Base-by-base conservation (phyloP, 2,329 filamentous ascomycete genomes). In the Claviceps maximensis region DNA sequence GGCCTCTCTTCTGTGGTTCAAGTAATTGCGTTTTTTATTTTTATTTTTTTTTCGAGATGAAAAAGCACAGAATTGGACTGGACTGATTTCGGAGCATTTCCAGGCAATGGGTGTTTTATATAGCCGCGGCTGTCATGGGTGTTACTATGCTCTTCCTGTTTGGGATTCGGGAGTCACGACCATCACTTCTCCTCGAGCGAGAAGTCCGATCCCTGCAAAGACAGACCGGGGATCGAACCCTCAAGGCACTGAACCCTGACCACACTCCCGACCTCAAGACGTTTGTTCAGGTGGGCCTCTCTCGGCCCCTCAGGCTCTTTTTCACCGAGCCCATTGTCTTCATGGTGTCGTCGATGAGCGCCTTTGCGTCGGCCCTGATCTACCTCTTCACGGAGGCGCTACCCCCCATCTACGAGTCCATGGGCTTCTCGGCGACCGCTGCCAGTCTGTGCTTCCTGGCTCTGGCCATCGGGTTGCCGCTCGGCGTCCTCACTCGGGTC, bases 311-410 rank as follows among this genome's bases (percentile, higher is more conserved):
- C 23, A 17, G 19, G 36, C 47, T 49, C 19, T 49, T 49, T 36
- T 49, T 49, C 47, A 49, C 47, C 23, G 47, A 49, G 36, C 47
- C 47, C 21, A 49, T 49, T 19, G 47, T 49, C 36, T 49, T 49
- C 33, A 41, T 49, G 47, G 47, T 49, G 3, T 10, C 47, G 23
- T 12, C 36, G 12, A 49, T 49, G 17, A 49, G 47, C 47, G 47
- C 47, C 8, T 49, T 49, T 15, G 47, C 47, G 5, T 27, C 47
- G 3, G 47, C 33, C 23, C 21, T 49, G 8, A 29, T 49, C 4
- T 49, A 49, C 33, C 33, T 49, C 10, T 49, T 49, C 47, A 41
- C 47, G n/a, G 47, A 49, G n/a, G 36, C 47, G 8, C 47, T 49
- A 7, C 44, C 44, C 2, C 44, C 23, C 44, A 29, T 46, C 25